These are phyloP conservation scores for Amaranthus palmeri DNA, from an alignment of 148 eudicot genomes.

Conservation along the genomic window DNA sequence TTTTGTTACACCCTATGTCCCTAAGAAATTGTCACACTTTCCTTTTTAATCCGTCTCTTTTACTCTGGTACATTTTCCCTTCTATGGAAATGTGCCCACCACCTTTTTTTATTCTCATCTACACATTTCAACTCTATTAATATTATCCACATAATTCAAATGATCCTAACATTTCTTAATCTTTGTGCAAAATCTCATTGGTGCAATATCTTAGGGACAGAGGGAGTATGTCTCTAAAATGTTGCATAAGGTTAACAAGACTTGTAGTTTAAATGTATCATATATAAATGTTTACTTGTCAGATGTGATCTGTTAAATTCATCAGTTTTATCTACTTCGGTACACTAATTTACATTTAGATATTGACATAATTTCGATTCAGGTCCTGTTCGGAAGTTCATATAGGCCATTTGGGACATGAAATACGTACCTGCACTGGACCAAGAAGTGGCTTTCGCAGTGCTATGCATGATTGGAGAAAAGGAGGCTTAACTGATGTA, in stretches of 20 bases:
- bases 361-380: conserved; percentile 10
- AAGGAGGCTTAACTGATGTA: conserved; percentile 39
- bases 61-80: too few relatives aligned
- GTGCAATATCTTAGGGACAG: too few relatives aligned
- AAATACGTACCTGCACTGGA: conserved; percentile 58
- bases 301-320: background rate
- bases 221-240: conserved; percentile 2
- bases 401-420: conserved; percentile 53
- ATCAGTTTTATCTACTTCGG: background rate
- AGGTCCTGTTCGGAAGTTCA: conserved; percentile 64
- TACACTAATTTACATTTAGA: background rate
- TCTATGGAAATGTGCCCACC: too few relatives aligned
- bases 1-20: too few relatives aligned
- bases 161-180: too few relatives aligned
- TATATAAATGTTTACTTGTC: background rate
- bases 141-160: too few relatives aligned
- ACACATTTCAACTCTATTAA: too few relatives aligned
- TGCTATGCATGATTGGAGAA: conserved; percentile 53
- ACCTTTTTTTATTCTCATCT: too few relatives aligned
- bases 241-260: background rate
- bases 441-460: conserved; percentile 49
- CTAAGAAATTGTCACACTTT: too few relatives aligned
- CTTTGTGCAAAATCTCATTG: too few relatives aligned
- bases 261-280: background rate
- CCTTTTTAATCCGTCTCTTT: too few relatives aligned